Evolutionary conservation across 176 grass and related monocot species (phyloP).

Genomic region (Oryza longistaminata): DNA sequence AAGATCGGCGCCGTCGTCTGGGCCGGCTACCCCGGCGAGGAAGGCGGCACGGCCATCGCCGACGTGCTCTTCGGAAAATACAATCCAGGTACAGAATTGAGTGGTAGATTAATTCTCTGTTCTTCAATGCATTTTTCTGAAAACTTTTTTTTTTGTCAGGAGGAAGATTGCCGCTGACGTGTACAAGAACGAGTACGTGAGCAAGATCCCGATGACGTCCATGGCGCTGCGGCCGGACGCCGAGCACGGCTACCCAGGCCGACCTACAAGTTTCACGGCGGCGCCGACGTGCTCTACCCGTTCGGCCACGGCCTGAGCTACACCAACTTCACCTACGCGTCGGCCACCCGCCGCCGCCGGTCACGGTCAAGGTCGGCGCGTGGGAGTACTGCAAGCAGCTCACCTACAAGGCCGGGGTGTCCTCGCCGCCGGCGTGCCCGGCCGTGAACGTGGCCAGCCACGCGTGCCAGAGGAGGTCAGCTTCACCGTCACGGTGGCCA

Average conservation of each 20-base stretch:
- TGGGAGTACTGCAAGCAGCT: slow-evolving; percentile 24
- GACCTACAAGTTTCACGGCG: slow-evolving; percentile 55
- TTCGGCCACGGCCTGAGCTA: slow-evolving; percentile 49
- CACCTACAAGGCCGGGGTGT: slow-evolving; percentile 23
- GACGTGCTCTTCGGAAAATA: slow-evolving; percentile 49
- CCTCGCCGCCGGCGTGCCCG: slow-evolving; percentile 27
- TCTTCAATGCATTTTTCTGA: not conserved
- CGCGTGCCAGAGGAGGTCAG: slow-evolving; percentile 5
- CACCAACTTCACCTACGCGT: slow-evolving; percentile 33
- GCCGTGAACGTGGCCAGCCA: slow-evolving; percentile 15
- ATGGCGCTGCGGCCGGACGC: slow-evolving; percentile 37
- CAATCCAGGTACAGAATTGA: slow-evolving; percentile 38
- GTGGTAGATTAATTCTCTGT: not conserved
- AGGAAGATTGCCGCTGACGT: slow-evolving; percentile 38
- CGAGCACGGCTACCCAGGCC: slow-evolving; percentile 32
- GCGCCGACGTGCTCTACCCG: slow-evolving; percentile 37
- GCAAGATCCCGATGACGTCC: slow-evolving; percentile 48
- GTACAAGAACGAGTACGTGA: slow-evolving; percentile 35
- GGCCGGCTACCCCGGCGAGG: slow-evolving; percentile 59
- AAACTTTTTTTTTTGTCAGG: slow-evolving; percentile 1
- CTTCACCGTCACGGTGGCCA: slow-evolving; percentile 28
- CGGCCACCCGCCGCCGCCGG: not conserved
- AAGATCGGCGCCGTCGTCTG: slow-evolving; percentile 57
- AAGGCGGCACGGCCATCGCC: slow-evolving; percentile 52
- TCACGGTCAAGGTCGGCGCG: not conserved